phyloP scores from a whole-genome alignment of 441 rosid species.

The Populus hybrid region DNA sequence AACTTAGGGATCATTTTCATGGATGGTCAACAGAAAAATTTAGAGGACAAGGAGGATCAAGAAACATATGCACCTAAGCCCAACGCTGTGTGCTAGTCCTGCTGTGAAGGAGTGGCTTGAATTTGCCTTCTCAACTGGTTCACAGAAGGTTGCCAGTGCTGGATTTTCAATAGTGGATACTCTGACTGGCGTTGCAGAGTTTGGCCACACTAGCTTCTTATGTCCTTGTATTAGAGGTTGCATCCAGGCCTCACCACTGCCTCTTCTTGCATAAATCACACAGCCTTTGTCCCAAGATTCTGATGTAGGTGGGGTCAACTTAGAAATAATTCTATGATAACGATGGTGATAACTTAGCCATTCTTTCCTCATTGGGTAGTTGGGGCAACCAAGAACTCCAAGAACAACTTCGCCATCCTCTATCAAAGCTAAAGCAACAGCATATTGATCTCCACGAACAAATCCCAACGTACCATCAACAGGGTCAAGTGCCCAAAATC shows the following conservation, averaged over 20 bases:
- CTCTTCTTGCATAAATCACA: slow-evolving; percentile 53
- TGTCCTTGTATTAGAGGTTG: slow-evolving; percentile 47
- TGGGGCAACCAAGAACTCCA: too few species aligned
- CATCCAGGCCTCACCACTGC: slow-evolving; percentile 63
- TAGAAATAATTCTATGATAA: slow-evolving; percentile 55
- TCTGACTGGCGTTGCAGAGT: slow-evolving; percentile 42
- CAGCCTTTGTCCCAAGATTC: slow-evolving; percentile 69
- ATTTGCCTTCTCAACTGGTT: slow-evolving; percentile 68
- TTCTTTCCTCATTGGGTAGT: slow-evolving; percentile 71
- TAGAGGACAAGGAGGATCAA: not conserved
- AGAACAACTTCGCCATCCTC: too few species aligned
- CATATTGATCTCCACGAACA: too few species aligned
- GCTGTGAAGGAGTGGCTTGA: slow-evolving; percentile 70
- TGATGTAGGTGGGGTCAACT: slow-evolving; percentile 40
- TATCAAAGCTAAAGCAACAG: too few species aligned
- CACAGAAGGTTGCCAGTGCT: slow-evolving; percentile 64
- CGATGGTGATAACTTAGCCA: slow-evolving; percentile 66
- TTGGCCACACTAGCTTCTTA: slow-evolving; percentile 45
- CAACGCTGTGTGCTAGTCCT: slow-evolving; percentile 67
- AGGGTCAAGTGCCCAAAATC: too few species aligned
- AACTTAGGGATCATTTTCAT: not conserved
- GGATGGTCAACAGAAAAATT: not conserved
- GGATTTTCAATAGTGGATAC: slow-evolving; percentile 62
- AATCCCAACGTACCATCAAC: too few species aligned
- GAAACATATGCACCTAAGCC: slow-evolving; percentile 43